Evolutionary conservation across 495 filamentous ascomycete species (phyloP), one percentile per base, ranked within the genome.

Genomic region (Hypoxylon trugodes): DNA sequence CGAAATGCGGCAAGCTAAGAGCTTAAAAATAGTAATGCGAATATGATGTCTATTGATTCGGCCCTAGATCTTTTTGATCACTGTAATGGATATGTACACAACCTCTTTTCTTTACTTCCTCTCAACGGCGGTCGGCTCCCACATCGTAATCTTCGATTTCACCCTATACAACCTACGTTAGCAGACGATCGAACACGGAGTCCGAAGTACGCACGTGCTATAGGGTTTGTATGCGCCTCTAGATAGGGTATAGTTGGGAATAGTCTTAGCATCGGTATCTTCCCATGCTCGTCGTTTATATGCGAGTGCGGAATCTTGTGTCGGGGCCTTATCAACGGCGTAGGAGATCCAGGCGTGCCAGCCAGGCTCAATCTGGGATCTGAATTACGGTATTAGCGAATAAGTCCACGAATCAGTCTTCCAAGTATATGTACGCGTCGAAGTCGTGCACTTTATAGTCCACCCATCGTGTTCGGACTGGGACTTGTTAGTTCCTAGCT

Each of bases 341-440:
- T 99, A 97, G 40, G 90, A 89, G 68, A 98, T 91, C 95, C 95
- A 99, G 18, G 91, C 91, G 76, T 98, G 95, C 93, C 95, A 98
- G 79, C 93, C 91, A 15, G 96, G 96, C 77, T 98, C 96, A 72
- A 97, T 89, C 38, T 98, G 93, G 55, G 85, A 78, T 24, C 87
- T 91, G 30, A 13, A 36, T 7, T 21, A 37, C 24, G 33, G 45
- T 0, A 50, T 69, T 69, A 64, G 69, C 15, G 8, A 13, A 37
- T 6, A 26, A 4, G 21, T 15, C 28, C 12, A 9, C 41, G 41
- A 60, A 24, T 61, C n/a, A 18, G 60, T 22, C 13, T 19, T 16
- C 25, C 13, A 12, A 21, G n/a, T 6, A 22, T n/a, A 68, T 85
- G 59, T 83, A 93, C 83, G 95, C 80, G 66, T 97, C 91, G 70